Evolutionary conservation across 1,284 basidiomycete genomes (phyloP).

Genomic region (Pseudozyma pruni): DNA sequence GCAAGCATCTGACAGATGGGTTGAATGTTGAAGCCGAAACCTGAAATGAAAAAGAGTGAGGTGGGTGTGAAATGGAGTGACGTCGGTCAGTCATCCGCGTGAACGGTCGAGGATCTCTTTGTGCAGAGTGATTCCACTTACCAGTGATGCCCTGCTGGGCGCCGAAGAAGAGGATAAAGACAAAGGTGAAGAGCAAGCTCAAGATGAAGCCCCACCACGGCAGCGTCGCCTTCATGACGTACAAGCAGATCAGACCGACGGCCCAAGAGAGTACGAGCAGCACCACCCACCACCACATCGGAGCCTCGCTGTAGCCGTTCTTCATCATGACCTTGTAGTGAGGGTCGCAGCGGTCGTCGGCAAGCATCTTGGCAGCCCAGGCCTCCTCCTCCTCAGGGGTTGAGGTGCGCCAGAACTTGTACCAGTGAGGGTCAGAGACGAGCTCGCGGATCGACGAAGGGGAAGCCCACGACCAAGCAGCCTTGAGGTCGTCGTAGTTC

Average conservation of each 20-base stretch:
- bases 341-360: slow-evolving; percentile 25
- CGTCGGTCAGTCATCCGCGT: too few species aligned
- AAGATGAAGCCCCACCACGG: slow-evolving; percentile 38
- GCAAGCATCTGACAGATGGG: slow-evolving; percentile 51
- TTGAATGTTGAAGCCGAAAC: slow-evolving; percentile 46
- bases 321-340: slow-evolving; percentile 37
- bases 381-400: slow-evolving; percentile 24
- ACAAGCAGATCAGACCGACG: slow-evolving; percentile 24
- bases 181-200: slow-evolving; percentile 20
- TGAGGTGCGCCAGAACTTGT: slow-evolving; percentile 24
- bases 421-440: slow-evolving; percentile 21
- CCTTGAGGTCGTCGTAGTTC: slow-evolving; percentile 40
- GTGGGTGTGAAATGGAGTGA: too few species aligned
- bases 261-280: slow-evolving; percentile 20
- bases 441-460: slow-evolving; percentile 19
- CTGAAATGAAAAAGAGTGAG: too few species aligned
- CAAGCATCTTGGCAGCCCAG: slow-evolving; percentile 8
- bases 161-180: slow-evolving; percentile 33
- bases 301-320: slow-evolving; percentile 33
- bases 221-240: slow-evolving; percentile 35
- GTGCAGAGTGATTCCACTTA: too few species aligned
- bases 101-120: too few species aligned
- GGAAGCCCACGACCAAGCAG: slow-evolving; percentile 31
- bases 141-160: slow-evolving; percentile 26
- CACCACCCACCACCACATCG: slow-evolving; percentile 34